Evolutionary conservation across 257 asterid species (phyloP).

Genomic region (Przewalskia tangutica): DNA sequence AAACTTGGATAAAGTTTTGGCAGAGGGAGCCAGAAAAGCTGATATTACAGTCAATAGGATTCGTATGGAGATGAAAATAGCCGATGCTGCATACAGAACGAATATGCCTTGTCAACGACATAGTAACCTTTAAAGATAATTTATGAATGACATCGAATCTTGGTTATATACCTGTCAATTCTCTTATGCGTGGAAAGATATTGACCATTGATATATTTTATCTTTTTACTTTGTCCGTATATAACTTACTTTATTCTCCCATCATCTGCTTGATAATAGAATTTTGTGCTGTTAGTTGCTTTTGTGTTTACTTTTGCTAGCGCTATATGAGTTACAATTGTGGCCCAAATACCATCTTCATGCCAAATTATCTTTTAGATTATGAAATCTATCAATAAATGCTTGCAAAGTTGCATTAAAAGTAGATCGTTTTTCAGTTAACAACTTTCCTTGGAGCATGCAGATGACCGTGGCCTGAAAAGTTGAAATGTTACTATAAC

Average conservation of each 20-base stretch:
- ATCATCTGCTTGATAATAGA: background rate
- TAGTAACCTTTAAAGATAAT: background rate
- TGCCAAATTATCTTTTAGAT: background rate
- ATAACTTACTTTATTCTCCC: background rate
- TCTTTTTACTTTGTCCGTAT: background rate
- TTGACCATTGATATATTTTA: background rate
- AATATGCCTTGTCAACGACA: background rate
- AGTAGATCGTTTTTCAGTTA: background rate
- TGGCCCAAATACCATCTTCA: background rate
- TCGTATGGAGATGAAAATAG: constrained; percentile 32
- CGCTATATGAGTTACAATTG: background rate
- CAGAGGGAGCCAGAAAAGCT: too few species aligned
- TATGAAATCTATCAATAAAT: background rate
- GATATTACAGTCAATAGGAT: too few species aligned
- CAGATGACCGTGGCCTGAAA: background rate
- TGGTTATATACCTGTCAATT: background rate
- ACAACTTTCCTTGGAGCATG: background rate
- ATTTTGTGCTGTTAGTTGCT: background rate
- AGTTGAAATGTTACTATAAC: background rate
- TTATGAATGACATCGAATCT: background rate
- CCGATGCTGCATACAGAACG: background rate
- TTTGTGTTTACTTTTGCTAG: too few species aligned
- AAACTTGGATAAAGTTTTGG: too few species aligned
- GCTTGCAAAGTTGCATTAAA: too few species aligned
- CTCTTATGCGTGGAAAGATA: background rate